Evolutionary conservation across 805 yeast species (phyloP).

Genomic region (Clavispora phyllophila): DNA sequence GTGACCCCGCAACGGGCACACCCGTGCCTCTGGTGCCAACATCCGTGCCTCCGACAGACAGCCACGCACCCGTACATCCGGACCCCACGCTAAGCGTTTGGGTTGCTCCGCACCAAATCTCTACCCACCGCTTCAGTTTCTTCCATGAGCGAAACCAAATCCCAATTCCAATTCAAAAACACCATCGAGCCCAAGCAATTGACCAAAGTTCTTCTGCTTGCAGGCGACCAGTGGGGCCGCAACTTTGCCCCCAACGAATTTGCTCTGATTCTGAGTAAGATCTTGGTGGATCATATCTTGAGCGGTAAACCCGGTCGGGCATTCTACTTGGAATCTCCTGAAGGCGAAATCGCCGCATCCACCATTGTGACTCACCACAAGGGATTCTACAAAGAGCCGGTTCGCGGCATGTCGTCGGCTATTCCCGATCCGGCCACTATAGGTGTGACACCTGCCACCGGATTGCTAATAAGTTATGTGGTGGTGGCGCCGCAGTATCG

Average conservation of each 20-base stretch:
- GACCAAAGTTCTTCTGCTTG: conserved; percentile 16
- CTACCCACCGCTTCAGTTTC: too few species aligned
- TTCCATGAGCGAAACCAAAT: conserved; percentile 12
- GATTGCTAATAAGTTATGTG: conserved; percentile 24
- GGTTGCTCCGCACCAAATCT: too few species aligned
- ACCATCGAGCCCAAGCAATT: conserved; percentile 22
- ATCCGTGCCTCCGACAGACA: too few species aligned
- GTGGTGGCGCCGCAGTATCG: conserved; percentile 23
- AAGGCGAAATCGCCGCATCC: conserved; percentile 19
- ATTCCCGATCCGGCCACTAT: conserved; percentile 27
- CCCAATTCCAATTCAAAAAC: conserved; percentile 11
- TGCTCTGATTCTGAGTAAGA: conserved; percentile 16
- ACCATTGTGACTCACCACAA: conserved; percentile 19
- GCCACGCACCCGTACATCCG: too few species aligned
- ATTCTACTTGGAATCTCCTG: conserved; percentile 22
- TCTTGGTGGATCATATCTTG: conserved; percentile 11
- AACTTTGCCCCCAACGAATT: conserved; percentile 17
- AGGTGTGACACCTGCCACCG: conserved; percentile 29
- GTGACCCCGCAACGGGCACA: neutral
- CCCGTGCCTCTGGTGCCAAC: neutral
- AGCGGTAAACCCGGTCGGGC: conserved; percentile 19
- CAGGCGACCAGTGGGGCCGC: conserved; percentile 24
- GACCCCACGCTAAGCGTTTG: too few species aligned
- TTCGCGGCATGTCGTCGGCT: conserved; percentile 19
- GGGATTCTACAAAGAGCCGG: conserved; percentile 28